These are phyloP conservation scores for Myriosclerotinia duriaeana DNA, from an alignment of 2,329 filamentous ascomycete genomes.

Conservation along the genomic window DNA sequence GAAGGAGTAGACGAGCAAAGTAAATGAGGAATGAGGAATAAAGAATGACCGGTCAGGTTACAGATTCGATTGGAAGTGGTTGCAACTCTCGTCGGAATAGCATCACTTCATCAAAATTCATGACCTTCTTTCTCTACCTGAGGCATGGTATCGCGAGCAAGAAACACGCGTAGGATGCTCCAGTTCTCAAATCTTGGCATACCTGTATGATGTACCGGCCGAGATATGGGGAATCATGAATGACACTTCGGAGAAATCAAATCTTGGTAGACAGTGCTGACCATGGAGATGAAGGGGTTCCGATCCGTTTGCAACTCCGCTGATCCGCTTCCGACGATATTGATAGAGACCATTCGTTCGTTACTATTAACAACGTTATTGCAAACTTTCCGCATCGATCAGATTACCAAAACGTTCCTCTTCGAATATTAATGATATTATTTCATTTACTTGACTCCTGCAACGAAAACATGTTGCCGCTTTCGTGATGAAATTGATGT, in stretches of 20 bases:
- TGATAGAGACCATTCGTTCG: not conserved
- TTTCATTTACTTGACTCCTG: not conserved
- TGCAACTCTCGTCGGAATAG: not conserved
- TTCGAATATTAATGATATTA: not conserved
- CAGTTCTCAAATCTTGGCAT: not conserved
- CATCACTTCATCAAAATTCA: not conserved
- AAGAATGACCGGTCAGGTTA: not conserved
- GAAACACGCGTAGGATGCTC: not conserved
- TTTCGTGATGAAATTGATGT: not conserved
- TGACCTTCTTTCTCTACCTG: not conserved
- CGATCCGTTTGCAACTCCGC: slow-evolving; percentile 1
- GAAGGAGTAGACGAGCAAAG: not conserved
- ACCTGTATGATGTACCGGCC: not conserved
- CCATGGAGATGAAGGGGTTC: not conserved
- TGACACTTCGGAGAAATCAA: not conserved
- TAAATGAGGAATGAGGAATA: not conserved
- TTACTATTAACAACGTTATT: not conserved
- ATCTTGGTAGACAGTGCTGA: not conserved
- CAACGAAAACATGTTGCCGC: not conserved
- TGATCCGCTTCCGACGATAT: not conserved
- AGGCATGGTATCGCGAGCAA: not conserved
- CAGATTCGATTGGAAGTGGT: not conserved
- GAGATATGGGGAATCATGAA: not conserved
- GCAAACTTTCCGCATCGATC: not conserved
- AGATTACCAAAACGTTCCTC: not conserved